phyloP scores from a whole-genome alignment of 2,329 filamentous ascomycete genomes.

The Teratosphaeria epicoccoides region DNA sequence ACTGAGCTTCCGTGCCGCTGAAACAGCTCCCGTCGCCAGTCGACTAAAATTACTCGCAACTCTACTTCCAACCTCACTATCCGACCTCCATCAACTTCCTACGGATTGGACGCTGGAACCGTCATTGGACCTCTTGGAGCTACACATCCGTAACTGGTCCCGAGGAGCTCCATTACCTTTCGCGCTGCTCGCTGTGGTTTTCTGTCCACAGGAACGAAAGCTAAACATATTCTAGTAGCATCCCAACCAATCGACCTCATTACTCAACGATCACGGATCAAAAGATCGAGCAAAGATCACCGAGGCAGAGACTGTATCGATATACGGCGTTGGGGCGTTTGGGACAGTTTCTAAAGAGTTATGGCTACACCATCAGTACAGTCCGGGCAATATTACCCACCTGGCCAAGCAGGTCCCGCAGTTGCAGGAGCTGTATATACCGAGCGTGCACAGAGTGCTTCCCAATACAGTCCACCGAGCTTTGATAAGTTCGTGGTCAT shows the following conservation, averaged over 20 bases:
- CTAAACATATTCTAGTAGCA: not conserved
- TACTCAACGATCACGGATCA: not conserved
- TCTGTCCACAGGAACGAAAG: not conserved
- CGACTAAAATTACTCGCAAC: constrained; percentile 1
- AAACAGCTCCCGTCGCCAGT: constrained; percentile 2
- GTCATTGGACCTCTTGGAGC: not conserved
- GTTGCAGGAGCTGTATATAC: constrained; percentile 2
- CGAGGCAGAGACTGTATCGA: not conserved
- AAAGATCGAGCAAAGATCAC: not conserved
- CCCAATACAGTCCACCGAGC: constrained; percentile 24
- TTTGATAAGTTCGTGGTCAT: constrained; percentile 96
- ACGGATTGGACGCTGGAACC: not conserved
- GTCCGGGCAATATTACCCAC: constrained; percentile 3
- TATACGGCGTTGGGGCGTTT: constrained; percentile 7
- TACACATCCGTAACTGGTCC: not conserved
- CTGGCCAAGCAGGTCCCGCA: constrained; percentile 5
- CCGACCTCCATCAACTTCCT: not conserved
- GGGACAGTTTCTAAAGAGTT: constrained; percentile 2
- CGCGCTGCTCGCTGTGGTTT: not conserved
- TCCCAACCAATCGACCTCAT: not conserved
- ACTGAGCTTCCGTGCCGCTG: constrained; percentile 1
- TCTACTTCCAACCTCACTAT: not conserved
- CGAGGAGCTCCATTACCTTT: not conserved
- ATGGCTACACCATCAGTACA: constrained; percentile 17
- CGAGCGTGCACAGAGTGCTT: constrained; percentile 5